Evolutionary conservation across 192 early-diverging fungal genomes (phyloP), one percentile per base, ranked within the genome.

Genomic region (Coemansia sp.): DNA sequence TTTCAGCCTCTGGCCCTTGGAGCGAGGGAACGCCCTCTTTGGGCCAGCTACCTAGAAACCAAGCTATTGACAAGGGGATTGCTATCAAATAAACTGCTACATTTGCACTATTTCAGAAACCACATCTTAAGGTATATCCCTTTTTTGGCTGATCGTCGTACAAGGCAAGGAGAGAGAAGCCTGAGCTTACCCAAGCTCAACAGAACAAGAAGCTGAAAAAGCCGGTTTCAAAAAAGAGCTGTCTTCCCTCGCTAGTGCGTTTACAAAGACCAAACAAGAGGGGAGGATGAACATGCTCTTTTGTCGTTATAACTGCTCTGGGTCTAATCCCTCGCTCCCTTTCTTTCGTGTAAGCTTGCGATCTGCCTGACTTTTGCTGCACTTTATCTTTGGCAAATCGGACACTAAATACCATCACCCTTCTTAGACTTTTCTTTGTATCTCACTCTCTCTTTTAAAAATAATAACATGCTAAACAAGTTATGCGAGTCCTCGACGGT

Each of bases 91-190:
- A 32, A 32, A 32, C 5, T 5, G 4, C 4, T 32, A 32, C 29
- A 6, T 32, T 32, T 32, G 53, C 53, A 55, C 53, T 55, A 55
- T 55, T 55, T 55, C 53, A 25, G 53, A 55, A 55, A 55, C 29
- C 53, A 5, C 53, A 21, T 53, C 25, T 53, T 19, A 24, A 21
- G 51, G 51, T 19, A n/a, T 53, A 23, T 53, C 51, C 51, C 51
- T 19, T 19, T 22, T 55, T 55, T 27, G 53, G 15, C 5, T 25
- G 53, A 55, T 55, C 53, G 53, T 2, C 53, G 0, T 29, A 27
- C 24, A 25, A 24, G 25, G 21, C 21, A 53, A 53, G 51, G 17
- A 21, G 51, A 53, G 14, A 23, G 11, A 53, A 24, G 29, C 29
- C 0, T 2, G 29, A 32, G 29, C 29, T 32, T 32, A 32, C 6